Conservation (phyloP, 2,329 filamentous ascomycete species). For the Penicillium sp. region DNA sequence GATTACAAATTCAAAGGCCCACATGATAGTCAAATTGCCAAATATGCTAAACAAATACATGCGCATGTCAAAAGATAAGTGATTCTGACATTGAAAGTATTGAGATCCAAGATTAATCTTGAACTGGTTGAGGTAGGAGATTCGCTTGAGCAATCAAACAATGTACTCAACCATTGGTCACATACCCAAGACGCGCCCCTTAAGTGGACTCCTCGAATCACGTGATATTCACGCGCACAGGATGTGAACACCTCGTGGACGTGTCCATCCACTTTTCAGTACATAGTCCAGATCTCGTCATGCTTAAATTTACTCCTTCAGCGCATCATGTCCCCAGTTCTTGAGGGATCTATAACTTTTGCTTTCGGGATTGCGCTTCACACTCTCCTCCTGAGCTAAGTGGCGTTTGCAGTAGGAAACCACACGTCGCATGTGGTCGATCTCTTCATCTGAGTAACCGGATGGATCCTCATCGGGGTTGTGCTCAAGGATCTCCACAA, state of each 20-base stretch:
- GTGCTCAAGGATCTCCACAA: constrained; percentile 62
- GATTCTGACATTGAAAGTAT: neutral
- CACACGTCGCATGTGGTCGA: constrained; percentile 63
- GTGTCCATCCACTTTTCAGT: neutral
- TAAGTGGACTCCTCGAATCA: too few species aligned
- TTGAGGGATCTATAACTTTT: constrained; percentile 61
- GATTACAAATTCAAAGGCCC: neutral
- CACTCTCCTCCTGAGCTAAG: constrained; percentile 62
- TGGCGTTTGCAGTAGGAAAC: constrained; percentile 67
- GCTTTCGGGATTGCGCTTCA: constrained; percentile 57
- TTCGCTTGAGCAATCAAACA: too few species aligned
- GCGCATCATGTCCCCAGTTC: constrained; percentile 61
- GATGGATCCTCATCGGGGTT: constrained; percentile 60
- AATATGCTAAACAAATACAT: neutral
- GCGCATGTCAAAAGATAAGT: neutral
- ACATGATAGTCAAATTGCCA: neutral
- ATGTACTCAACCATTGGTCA: too few species aligned
- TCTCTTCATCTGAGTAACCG: constrained; percentile 58
- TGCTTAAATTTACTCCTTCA: constrained; percentile 39
- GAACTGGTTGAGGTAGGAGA: too few species aligned
- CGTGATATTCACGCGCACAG: too few species aligned
- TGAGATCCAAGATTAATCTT: too few species aligned
- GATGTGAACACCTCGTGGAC: neutral
- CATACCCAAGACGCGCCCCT: too few species aligned
- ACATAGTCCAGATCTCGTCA: neutral